These are phyloP conservation scores for Artemisia annua DNA, from an alignment of 129 eudicot genomes.

Conservation along the genomic window DNA sequence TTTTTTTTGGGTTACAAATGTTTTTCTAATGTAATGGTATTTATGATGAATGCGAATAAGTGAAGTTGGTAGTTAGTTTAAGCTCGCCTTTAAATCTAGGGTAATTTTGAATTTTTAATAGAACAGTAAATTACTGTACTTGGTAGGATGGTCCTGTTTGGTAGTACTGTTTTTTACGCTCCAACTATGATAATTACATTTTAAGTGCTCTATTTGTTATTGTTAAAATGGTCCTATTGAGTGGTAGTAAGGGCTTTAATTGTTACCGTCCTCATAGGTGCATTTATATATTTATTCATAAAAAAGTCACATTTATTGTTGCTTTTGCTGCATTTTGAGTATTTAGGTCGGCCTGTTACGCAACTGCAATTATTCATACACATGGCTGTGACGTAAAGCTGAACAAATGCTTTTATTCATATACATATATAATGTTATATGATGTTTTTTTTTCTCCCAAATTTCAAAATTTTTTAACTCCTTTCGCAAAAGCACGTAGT, in stretches of 20 bases:
- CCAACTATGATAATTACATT: too few species aligned
- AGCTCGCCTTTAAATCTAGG: background rate
- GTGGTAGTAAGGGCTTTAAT: too few species aligned
- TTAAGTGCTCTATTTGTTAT: too few species aligned
- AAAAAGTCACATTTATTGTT: background rate
- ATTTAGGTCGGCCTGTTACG: background rate
- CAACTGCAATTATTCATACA: background rate
- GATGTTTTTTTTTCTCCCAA: background rate
- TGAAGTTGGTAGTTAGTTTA: background rate
- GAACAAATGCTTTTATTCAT: background rate
- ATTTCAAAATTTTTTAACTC: too few species aligned
- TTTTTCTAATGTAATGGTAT: background rate
- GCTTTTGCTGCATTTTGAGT: conserved; percentile 5
- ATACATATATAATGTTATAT: background rate
- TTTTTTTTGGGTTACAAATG: too few species aligned
- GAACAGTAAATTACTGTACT: too few species aligned
- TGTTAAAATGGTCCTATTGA: too few species aligned
- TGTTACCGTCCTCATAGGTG: background rate
- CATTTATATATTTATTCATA: background rate
- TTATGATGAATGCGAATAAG: background rate
- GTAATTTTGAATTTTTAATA: too few species aligned
- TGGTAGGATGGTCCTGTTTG: too few species aligned
- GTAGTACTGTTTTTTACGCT: too few species aligned
- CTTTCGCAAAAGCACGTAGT: conserved; percentile 7
- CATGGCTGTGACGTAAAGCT: background rate